These are phyloP conservation scores for Botryobasidium botryosum DNA, from an alignment of 768 basidiomycete genomes.

Conservation along the genomic window DNA sequence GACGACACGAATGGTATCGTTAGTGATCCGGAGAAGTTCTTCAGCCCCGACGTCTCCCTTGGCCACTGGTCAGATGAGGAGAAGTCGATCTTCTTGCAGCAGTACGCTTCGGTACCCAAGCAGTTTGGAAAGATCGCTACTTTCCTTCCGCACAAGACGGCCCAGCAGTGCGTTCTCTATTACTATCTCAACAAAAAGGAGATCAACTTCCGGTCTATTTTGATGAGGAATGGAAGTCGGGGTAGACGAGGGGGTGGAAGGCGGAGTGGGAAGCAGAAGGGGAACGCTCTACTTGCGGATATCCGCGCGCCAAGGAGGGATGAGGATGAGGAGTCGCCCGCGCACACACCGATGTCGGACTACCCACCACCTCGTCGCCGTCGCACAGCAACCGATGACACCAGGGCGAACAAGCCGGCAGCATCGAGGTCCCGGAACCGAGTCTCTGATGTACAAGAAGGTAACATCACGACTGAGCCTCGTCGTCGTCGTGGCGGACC, in stretches of 20 bases:
- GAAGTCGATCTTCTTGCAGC: slow-evolving; percentile 56
- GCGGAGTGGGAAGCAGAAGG: slow-evolving; percentile 47
- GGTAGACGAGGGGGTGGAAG: slow-evolving; percentile 41
- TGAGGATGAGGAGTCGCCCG: slow-evolving; percentile 10
- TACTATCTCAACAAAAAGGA: slow-evolving; percentile 92
- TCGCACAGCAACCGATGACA: not conserved
- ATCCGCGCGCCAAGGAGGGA: slow-evolving; percentile 23
- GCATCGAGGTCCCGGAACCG: not conserved
- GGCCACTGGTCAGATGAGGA: slow-evolving; percentile 83
- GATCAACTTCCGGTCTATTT: slow-evolving; percentile 69
- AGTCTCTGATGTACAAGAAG: not conserved
- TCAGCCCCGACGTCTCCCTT: slow-evolving; percentile 42
- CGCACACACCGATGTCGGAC: too few species aligned
- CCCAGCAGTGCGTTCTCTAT: slow-evolving; percentile 77
- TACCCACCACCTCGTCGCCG: not conserved
- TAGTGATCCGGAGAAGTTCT: slow-evolving; percentile 60
- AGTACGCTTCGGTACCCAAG: slow-evolving; percentile 75
- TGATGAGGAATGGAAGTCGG: slow-evolving; percentile 47
- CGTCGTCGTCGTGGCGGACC: not conserved
- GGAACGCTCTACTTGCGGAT: slow-evolving; percentile 65
- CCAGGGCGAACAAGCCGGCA: not conserved
- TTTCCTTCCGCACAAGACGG: slow-evolving; percentile 64
- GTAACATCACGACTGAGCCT: not conserved
- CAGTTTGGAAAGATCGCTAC: slow-evolving; percentile 90
- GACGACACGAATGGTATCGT: slow-evolving; percentile 80